phyloP scores from a whole-genome alignment of 352 stramenopile species.

The Phytophthora kernoviae region DNA sequence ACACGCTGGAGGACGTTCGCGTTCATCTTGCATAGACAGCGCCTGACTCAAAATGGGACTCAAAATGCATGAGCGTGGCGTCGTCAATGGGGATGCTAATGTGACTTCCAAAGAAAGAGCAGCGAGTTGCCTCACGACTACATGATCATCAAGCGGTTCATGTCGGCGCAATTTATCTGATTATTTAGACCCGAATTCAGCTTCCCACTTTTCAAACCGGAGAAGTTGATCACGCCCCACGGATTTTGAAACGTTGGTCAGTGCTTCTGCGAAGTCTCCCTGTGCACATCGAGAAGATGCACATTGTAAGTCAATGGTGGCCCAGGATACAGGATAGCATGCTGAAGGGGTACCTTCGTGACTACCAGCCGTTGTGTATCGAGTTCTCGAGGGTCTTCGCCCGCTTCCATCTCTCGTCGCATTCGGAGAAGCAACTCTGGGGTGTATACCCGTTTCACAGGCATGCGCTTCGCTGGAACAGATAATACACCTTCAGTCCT shows the following conservation, averaged over 20 bases:
- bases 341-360: conserved; percentile 45
- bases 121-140: neutral
- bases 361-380: conserved; percentile 66
- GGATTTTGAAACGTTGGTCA: conserved; percentile 85
- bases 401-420: conserved; percentile 46
- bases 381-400: conserved; percentile 43
- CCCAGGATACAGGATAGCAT: neutral
- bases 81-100: conserved; percentile 14
- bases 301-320: neutral
- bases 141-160: too few relatives aligned
- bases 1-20: neutral
- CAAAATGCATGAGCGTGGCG: conserved; percentile 10
- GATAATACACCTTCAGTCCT: neutral
- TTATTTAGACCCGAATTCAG: conserved; percentile 87
- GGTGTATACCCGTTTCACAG: conserved; percentile 79
- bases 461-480: conserved; percentile 74
- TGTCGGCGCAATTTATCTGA: neutral
- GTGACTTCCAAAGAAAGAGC: conserved; percentile 16
- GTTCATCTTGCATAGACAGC: neutral
- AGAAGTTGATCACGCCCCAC: conserved; percentile 78
- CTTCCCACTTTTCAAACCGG: conserved; percentile 77
- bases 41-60: too few relatives aligned
- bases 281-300: conserved; percentile 2
- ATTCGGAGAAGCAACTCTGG: conserved; percentile 67
- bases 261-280: conserved; percentile 63